Base-by-base conservation (phyloP, 345 rosid species). In the Noccaea caerulescens region DNA sequence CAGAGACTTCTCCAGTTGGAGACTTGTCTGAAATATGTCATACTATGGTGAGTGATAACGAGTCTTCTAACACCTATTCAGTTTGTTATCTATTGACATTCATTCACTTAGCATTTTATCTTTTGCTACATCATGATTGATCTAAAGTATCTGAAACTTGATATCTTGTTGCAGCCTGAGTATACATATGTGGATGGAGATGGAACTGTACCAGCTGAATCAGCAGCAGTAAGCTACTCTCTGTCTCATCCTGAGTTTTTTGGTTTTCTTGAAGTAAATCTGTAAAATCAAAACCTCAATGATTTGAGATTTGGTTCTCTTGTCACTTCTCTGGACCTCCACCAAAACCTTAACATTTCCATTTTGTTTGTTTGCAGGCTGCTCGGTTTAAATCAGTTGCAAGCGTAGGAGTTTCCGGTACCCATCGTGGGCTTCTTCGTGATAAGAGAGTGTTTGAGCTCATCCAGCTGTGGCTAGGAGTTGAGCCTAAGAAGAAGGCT, bases 131-230 rank as follows among this genome's bases (percentile, higher is more conserved):
- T 62, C 36, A 50, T 37, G 2, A 47, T 36, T 58, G 63, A 14
- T 47, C 3, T 2, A 11, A 51, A 55, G 52, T 59, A 10, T 18
- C 23, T 76, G 4, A 36, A 51, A 41, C 16, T 32, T 36, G 37
- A 41, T 64, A 2, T 52, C 61, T 61, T 53, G 68, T 79, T 58
- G 11, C 84, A 92, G 96, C 96, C 96, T 34, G 76, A 82, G 67
- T 89, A 92, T 63, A 80, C 88, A 23, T 92, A 76, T 33, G 94
- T 88, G 18, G 96, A 92, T 75, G 98, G 98, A 71, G 96, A 92
- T 81, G 98, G 96, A 74, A 92, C 98, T 3, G 98, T 92, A 59
- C 98, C 96, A 11, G 70, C 90, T 20, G 98, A 92, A 77, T 89
- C 98, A 63, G 96, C 94, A 5, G 80, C 72, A 82, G 98, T 92